These are phyloP conservation scores for Clathrospora elynae DNA, from an alignment of 2,329 filamentous ascomycete species.

Conservation along the genomic window DNA sequence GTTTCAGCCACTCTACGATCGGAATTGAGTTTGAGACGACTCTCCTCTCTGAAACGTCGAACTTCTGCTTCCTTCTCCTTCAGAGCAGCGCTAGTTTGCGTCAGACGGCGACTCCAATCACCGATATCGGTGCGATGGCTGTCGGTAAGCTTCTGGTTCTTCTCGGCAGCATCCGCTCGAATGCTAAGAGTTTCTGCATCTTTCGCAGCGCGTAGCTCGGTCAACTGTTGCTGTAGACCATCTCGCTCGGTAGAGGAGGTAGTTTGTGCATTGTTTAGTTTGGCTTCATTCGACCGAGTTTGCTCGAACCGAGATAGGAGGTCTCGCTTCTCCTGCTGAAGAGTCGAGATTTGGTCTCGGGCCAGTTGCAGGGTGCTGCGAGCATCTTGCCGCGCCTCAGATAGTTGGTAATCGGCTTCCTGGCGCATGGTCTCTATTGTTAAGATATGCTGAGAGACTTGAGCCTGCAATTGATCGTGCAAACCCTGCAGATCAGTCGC, in stretches of 20 bases:
- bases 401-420: slow-evolving; percentile 12
- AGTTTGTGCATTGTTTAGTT: slow-evolving; percentile 13
- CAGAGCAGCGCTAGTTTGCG: slow-evolving; percentile 12
- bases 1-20: slow-evolving; percentile 16
- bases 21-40: slow-evolving; percentile 18
- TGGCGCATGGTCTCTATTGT: slow-evolving; percentile 15
- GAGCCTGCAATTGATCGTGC: slow-evolving; percentile 9
- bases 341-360: neutral
- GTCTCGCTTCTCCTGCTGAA: slow-evolving; percentile 21
- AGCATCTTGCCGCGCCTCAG: slow-evolving; percentile 12
- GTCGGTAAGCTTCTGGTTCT: slow-evolving; percentile 6
- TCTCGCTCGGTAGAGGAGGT: slow-evolving; percentile 13
- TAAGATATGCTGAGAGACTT: slow-evolving; percentile 16
- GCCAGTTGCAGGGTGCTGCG: slow-evolving; percentile 9
- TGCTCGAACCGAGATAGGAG: slow-evolving; percentile 16
- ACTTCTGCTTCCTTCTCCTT: slow-evolving; percentile 23
- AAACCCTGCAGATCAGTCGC: slow-evolving; percentile 11
- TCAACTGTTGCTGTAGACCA: slow-evolving; percentile 14
- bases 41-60: slow-evolving; percentile 15
- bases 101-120: slow-evolving; percentile 14
- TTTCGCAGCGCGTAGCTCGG: slow-evolving; percentile 12
- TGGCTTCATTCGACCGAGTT: slow-evolving; percentile 10
- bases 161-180: slow-evolving; percentile 1
- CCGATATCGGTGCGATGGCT: slow-evolving; percentile 12
- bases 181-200: slow-evolving; percentile 13